Percentiles rank a stretch among this genome's conserved stretches.
phyloP scores from a whole-genome alignment of 2,329 filamentous ascomycete genomes.

The Magnaporthiopsis rhizophila region DNA sequence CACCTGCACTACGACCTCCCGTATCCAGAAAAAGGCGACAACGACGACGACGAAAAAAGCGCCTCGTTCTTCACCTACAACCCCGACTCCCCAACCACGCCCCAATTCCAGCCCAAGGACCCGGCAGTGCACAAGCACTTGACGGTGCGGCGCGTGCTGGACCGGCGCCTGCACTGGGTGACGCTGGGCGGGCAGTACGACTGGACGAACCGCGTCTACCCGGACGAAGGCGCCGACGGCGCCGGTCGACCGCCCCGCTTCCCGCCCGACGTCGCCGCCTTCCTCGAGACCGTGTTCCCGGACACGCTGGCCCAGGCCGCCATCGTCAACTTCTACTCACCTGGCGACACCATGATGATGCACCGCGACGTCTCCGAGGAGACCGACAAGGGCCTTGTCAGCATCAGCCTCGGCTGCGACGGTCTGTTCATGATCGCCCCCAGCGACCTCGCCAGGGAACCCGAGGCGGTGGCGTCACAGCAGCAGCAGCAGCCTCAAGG shows the following conservation, averaged over 20 bases:
- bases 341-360: conserved; percentile 83
- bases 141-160: conserved; percentile 59
- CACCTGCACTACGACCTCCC: conserved; percentile 27
- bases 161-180: conserved; percentile 82
- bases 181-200: conserved; percentile 95
- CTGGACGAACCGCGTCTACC: conserved; percentile 85
- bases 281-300: conserved; percentile 67
- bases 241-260: conserved; percentile 63
- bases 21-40: conserved; percentile 15
- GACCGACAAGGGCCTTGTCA: conserved; percentile 69
- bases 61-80: conserved; percentile 7
- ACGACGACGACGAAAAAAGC: neutral
- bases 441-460: conserved; percentile 31
- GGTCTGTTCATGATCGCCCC: conserved; percentile 79
- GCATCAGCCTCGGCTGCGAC: conserved; percentile 84
- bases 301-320: conserved; percentile 76
- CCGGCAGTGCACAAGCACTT: conserved; percentile 67
- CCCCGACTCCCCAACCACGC: conserved; percentile 32
- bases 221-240: conserved; percentile 39
- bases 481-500: conserved; percentile 13
- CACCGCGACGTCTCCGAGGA: conserved; percentile 92
- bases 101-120: conserved; percentile 58
- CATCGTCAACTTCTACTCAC: conserved; percentile 88
- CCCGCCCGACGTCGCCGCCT: conserved; percentile 60
- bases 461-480: conserved; percentile 11